These are phyloP conservation scores for Catharanthus roseus DNA, from an alignment of 257 asterid species.

Conservation along the genomic window DNA sequence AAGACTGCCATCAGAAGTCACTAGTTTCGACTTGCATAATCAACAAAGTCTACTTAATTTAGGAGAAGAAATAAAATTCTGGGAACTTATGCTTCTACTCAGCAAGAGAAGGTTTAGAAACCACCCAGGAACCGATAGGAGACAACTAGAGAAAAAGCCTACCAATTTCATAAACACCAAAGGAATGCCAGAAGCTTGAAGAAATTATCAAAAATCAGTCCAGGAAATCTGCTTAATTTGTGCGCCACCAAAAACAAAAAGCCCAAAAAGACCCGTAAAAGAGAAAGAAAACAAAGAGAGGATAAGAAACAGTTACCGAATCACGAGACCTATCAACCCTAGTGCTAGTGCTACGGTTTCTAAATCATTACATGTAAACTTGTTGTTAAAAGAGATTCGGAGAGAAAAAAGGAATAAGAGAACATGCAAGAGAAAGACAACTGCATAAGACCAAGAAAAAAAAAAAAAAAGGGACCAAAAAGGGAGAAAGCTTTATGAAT, in stretches of 20 bases:
- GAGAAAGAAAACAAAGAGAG: background rate
- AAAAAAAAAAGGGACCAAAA: background rate
- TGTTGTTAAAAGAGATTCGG: no score
- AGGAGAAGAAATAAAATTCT: background rate
- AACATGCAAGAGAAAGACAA: background rate
- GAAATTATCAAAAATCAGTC: background rate
- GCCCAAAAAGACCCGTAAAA: background rate
- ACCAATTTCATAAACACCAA: background rate
- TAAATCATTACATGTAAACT: background rate
- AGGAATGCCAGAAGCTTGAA: background rate
- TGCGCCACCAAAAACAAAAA: background rate
- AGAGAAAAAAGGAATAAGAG: conserved; percentile 1
- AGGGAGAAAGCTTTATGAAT: background rate
- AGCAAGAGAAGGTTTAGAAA: background rate
- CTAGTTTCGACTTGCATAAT: background rate
- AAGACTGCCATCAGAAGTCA: background rate
- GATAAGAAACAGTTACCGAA: background rate
- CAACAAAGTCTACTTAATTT: background rate
- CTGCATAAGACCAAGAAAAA: background rate
- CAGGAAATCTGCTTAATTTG: background rate
- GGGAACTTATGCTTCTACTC: background rate
- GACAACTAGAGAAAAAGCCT: background rate
- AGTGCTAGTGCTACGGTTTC: background rate
- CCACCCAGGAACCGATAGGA: background rate
- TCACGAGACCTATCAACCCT: background rate